Conservation (phyloP, 2,329 filamentous ascomycete genomes). For the Pseudopithomyces maydicus region DNA sequence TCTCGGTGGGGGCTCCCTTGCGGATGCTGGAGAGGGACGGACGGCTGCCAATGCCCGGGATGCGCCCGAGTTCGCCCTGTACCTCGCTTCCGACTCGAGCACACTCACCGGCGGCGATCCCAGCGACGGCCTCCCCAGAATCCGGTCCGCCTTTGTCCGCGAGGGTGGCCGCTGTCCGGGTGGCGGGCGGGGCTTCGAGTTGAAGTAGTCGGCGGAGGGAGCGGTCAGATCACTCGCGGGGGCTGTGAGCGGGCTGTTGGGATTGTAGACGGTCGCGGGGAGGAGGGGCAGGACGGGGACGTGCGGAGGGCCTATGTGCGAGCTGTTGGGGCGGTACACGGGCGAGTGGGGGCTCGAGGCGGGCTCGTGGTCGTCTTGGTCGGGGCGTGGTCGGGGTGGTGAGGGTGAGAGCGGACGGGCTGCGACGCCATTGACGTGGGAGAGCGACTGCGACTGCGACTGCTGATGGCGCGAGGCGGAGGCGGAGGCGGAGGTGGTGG, state of each 20-base stretch:
- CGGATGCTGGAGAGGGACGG: conserved; percentile 24
- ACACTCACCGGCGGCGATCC: conserved; percentile 39
- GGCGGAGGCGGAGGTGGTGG: conserved; percentile 1
- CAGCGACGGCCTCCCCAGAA: conserved; percentile 40
- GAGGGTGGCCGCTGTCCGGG: conserved; percentile 33
- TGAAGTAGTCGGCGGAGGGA: conserved; percentile 47
- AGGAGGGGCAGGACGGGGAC: conserved; percentile 36
- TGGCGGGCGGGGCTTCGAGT: conserved; percentile 28
- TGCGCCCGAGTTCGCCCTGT: conserved; percentile 25
- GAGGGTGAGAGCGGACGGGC: conserved; percentile 40
- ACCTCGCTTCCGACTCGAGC: conserved; percentile 38
- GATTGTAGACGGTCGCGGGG: conserved; percentile 38
- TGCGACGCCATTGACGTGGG: conserved; percentile 42
- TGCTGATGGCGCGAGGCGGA: conserved; percentile 41
- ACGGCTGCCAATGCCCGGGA: conserved; percentile 19
- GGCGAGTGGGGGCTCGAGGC: conserved; percentile 46
- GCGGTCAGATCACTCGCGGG: conserved; percentile 28
- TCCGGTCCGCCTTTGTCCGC: conserved; percentile 33
- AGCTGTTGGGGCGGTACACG: conserved; percentile 31
- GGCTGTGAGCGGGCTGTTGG: conserved; percentile 29
- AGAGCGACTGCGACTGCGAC: conserved; percentile 16
- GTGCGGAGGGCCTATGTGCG: conserved; percentile 39
- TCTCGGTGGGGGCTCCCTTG: conserved; percentile 29
- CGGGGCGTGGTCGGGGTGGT: conserved; percentile 23
- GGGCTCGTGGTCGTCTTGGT: conserved; percentile 36